Conservation (phyloP, 768 basidiomycete species). For the Pulveroboletus frians region DNA sequence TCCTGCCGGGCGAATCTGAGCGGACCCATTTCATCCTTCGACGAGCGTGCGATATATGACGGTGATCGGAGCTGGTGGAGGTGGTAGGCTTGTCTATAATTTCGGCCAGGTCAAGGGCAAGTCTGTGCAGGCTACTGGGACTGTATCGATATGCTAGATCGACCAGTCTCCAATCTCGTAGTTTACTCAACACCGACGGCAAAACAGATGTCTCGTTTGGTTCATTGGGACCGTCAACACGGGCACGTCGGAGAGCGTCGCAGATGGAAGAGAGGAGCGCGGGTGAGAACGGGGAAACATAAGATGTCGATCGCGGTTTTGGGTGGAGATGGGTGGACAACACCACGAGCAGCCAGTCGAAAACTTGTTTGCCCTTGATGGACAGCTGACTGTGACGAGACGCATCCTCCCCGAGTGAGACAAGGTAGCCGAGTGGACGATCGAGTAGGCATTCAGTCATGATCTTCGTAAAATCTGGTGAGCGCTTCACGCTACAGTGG, state of each 20-base stretch:
- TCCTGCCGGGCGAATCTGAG: constrained; percentile 6
- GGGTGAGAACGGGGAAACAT: constrained; percentile 7
- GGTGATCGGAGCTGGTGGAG: neutral
- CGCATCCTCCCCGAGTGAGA: neutral
- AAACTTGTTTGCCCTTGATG: constrained; percentile 1
- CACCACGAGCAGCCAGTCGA: constrained; percentile 15
- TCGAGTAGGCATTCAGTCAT: constrained; percentile 15
- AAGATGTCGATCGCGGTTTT: neutral
- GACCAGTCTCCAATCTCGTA: constrained; percentile 25
- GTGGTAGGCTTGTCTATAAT: constrained; percentile 2
- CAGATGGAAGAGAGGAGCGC: constrained; percentile 24
- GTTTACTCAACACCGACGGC: constrained; percentile 20
- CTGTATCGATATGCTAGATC: constrained; percentile 13
- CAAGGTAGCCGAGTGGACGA: neutral
- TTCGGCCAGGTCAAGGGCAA: constrained; percentile 20
- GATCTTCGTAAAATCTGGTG: constrained; percentile 17
- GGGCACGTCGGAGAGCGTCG: constrained; percentile 5
- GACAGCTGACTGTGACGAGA: constrained; percentile 7
- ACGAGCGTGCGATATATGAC: neutral
- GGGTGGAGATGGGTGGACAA: constrained; percentile 8
- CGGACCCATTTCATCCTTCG: constrained; percentile 19
- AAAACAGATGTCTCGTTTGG: constrained; percentile 7
- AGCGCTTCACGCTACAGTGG: constrained; percentile 6
- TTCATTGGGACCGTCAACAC: neutral
- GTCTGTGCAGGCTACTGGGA: constrained; percentile 5